phyloP scores from a whole-genome alignment of 345 rosid species.

The Gossypium sturtianum region DNA sequence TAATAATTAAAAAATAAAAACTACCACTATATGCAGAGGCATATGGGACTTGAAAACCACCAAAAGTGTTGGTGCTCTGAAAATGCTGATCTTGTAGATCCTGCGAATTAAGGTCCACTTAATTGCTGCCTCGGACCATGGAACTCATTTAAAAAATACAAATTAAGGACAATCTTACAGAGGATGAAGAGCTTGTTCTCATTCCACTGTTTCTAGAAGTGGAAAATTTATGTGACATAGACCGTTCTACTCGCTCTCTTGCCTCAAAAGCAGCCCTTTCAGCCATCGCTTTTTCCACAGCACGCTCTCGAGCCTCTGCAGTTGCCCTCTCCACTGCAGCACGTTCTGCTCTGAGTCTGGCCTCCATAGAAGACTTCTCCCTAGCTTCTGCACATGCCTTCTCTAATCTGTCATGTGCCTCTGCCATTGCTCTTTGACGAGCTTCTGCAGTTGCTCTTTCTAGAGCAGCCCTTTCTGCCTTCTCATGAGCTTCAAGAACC shows the following conservation, averaged over 20 bases:
- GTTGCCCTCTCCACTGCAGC: slow-evolving; percentile 54
- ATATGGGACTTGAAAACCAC: slow-evolving; percentile 40
- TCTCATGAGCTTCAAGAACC: slow-evolving; percentile 46
- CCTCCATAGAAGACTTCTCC: slow-evolving; percentile 60
- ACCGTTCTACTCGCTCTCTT: slow-evolving; percentile 56
- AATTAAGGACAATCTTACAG: slow-evolving; percentile 28
- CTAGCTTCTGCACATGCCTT: slow-evolving; percentile 88
- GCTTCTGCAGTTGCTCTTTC: slow-evolving; percentile 53
- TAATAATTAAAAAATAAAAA: slow-evolving; percentile 8
- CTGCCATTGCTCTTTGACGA: slow-evolving; percentile 61
- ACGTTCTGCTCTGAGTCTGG: slow-evolving; percentile 71
- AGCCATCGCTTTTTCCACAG: slow-evolving; percentile 48
- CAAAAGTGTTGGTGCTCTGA: slow-evolving; percentile 39
- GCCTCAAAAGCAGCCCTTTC: slow-evolving; percentile 65
- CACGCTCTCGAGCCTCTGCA: slow-evolving; percentile 85
- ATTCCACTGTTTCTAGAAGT: slow-evolving; percentile 43
- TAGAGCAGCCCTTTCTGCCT: slow-evolving; percentile 45
- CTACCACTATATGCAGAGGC: slow-evolving; percentile 46
- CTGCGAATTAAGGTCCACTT: slow-evolving; percentile 31
- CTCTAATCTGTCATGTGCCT: slow-evolving; percentile 89
- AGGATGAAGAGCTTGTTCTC: slow-evolving; percentile 38
- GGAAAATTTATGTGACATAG: slow-evolving; percentile 56
- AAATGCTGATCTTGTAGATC: slow-evolving; percentile 41
- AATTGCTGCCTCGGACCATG: neutral
- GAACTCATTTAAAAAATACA: neutral